These are phyloP conservation scores for Lonicera japonica DNA, from an alignment of 129 eudicot genomes.

Conservation along the genomic window DNA sequence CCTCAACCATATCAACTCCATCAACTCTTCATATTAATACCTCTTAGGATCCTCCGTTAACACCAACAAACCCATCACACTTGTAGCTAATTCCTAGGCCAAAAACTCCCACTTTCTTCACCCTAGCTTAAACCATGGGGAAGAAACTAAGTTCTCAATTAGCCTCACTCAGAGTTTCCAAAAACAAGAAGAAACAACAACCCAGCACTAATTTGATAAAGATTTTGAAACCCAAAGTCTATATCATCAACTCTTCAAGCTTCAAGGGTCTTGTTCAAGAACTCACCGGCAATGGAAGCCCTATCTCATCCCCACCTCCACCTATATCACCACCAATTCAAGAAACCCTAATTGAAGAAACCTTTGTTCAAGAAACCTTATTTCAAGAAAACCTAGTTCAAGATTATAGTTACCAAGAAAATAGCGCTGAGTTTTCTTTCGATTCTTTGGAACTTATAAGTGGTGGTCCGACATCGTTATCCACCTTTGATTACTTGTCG, in stretches of 20 bases:
- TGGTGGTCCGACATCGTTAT: not conserved
- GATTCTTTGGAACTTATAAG: not conserved
- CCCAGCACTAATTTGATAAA: slow-evolving; percentile 25
- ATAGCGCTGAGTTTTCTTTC: not conserved
- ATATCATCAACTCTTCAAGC: slow-evolving; percentile 32
- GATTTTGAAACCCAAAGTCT: slow-evolving; percentile 35
- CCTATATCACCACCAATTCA: not conserved
- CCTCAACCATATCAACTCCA: slow-evolving; percentile 2
- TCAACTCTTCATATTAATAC: slow-evolving; percentile 22
- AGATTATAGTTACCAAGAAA: not conserved
- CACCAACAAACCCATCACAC: slow-evolving; percentile 8
- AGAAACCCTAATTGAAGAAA: not conserved
- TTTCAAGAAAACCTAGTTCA: not conserved
- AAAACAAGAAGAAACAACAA: slow-evolving; percentile 27
- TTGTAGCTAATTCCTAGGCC: slow-evolving; percentile 28
- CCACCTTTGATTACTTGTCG: not conserved
- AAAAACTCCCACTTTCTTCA: not conserved
- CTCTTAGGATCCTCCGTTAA: slow-evolving; percentile 36
- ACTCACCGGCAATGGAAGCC: slow-evolving; percentile 32
- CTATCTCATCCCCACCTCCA: slow-evolving; percentile 1
- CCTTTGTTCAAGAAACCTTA: not conserved
- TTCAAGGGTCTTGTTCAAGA: slow-evolving; percentile 42
- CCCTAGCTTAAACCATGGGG: slow-evolving; percentile 27
- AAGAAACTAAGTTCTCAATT: slow-evolving; percentile 19
- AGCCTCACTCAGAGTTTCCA: slow-evolving; percentile 10